phyloP scores from a whole-genome alignment of 192 early-diverging fungal species.

The Dispira parvispora region DNA sequence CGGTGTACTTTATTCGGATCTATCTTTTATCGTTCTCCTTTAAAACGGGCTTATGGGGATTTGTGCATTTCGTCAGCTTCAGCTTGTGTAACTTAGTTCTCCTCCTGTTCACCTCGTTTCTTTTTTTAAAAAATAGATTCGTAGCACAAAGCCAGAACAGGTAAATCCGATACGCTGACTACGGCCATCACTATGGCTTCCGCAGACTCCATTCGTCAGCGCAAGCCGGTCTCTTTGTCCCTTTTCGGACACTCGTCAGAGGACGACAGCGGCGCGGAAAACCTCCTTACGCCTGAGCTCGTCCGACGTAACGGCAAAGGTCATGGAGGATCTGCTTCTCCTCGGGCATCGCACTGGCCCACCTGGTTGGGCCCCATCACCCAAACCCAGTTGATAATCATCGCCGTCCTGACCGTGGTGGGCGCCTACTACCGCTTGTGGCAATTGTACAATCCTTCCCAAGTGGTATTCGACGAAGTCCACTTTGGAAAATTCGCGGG shows the following conservation, averaged over 20 bases:
- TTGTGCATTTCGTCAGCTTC: too few relatives aligned
- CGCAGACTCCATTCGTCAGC: constrained; percentile 1
- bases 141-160: too few relatives aligned
- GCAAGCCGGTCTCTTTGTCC: not conserved
- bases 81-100: too few relatives aligned
- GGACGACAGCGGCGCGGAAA: not conserved
- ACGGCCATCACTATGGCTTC: not conserved
- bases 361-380: constrained; percentile 12
- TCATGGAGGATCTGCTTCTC: not conserved
- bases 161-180: too few relatives aligned
- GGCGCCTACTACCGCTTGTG: constrained; percentile 28
- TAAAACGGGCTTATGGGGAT: too few relatives aligned
- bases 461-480: constrained; percentile 81
- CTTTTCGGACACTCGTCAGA: not conserved
- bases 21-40: too few relatives aligned
- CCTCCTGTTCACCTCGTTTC: too few relatives aligned
- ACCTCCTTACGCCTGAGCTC: not conserved
- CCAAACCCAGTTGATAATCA: constrained; percentile 25
- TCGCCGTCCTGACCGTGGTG: constrained; percentile 22
- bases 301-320: constrained; percentile 8
- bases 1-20: too few relatives aligned
- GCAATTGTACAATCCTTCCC: constrained; percentile 22
- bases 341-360: not conserved
- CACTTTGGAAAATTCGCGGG: constrained; percentile 97
- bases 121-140: too few relatives aligned